phyloP scores from a whole-genome alignment of 805 yeast species.

The Phaffomyces antillensis region DNA sequence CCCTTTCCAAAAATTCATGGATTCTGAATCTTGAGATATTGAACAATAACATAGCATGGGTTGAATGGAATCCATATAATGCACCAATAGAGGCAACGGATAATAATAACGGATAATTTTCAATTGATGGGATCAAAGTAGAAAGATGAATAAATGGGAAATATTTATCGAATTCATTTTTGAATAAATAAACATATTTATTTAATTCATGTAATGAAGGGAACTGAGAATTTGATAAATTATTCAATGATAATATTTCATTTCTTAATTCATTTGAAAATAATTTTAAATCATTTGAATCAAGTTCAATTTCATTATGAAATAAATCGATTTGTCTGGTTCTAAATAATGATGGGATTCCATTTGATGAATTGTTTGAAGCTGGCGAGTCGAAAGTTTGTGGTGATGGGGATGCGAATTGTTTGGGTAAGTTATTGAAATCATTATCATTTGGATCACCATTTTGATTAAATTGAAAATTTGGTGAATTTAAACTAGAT shows the following conservation, averaged over 20 bases:
- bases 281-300: constrained; percentile 23
- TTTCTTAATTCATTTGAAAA: constrained; percentile 47
- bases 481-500: neutral
- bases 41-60: constrained; percentile 65
- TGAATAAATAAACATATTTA: constrained; percentile 66
- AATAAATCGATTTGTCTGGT: constrained; percentile 61
- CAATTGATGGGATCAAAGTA: constrained; percentile 42
- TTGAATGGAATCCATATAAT: constrained; percentile 70
- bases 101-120: constrained; percentile 57
- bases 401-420: neutral
- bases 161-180: constrained; percentile 69
- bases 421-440: neutral
- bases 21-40: constrained; percentile 61
- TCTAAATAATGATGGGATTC: constrained; percentile 55
- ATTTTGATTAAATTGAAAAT: neutral
- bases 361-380: constrained; percentile 21
- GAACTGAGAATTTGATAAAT: constrained; percentile 51
- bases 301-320: constrained; percentile 32
- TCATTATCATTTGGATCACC: too few species aligned
- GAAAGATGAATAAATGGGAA: constrained; percentile 82
- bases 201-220: constrained; percentile 75
- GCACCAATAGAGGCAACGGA: constrained; percentile 91
- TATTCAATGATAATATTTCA: constrained; percentile 46
- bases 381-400: constrained; percentile 8
- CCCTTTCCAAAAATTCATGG: constrained; percentile 54